phyloP scores from a whole-genome alignment of 2,329 filamentous ascomycete species.

The Hirsutella thompsonii region DNA sequence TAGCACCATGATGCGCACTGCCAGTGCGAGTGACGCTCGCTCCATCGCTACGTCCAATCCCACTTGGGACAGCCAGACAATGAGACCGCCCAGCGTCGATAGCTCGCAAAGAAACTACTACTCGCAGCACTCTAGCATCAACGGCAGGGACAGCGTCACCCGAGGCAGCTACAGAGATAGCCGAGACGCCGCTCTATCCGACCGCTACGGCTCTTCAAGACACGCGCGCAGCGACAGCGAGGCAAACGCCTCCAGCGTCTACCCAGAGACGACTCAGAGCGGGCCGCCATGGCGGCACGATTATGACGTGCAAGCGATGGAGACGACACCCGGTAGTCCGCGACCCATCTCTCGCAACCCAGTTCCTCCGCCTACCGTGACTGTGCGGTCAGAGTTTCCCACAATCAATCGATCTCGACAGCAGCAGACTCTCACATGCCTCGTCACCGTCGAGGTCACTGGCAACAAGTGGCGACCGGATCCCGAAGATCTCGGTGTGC shows the following conservation, averaged over 20 bases:
- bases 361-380: conserved; percentile 84
- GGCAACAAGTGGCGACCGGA: conserved; percentile 85
- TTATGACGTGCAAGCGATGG: conserved; percentile 94
- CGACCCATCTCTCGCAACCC: conserved; percentile 65
- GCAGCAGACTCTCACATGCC: conserved; percentile 87
- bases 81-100: conserved; percentile 39
- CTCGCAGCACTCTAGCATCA: conserved; percentile 16
- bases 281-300: conserved; percentile 67
- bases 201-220: conserved; percentile 31
- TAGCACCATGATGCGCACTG: conserved; percentile 80
- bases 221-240: conserved; percentile 73
- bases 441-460: conserved; percentile 87
- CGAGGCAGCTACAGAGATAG: conserved; percentile 33
- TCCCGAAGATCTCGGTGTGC: conserved; percentile 60
- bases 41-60: conserved; percentile 40
- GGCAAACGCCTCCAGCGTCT: conserved; percentile 65
- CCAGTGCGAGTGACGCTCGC: conserved; percentile 45
- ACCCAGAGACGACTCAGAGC: conserved; percentile 62
- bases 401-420: conserved; percentile 85
- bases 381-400: conserved; percentile 90
- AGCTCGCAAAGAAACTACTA: conserved; percentile 22
- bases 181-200: conserved; percentile 31
- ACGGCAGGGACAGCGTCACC: conserved; percentile 17
- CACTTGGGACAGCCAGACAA: conserved; percentile 55
- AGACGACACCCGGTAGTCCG: conserved; percentile 67